phyloP scores from a whole-genome alignment of 345 rosid genomes.

The Bretschneidera sinensis region DNA sequence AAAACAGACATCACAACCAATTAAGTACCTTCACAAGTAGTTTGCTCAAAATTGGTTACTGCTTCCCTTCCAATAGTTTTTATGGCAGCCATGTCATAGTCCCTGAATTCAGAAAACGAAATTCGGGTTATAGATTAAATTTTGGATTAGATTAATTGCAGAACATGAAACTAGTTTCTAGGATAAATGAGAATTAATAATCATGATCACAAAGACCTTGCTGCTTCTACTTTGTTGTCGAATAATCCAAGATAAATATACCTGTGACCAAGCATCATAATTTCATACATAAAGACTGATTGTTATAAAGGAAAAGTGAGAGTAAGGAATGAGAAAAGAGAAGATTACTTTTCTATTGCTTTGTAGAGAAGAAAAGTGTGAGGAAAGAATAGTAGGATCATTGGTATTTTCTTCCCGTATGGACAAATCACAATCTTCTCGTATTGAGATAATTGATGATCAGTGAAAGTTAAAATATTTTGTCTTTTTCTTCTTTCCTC shows the following conservation, averaged over 20 bases:
- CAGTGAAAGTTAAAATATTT: too few relatives aligned
- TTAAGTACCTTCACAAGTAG: constrained; percentile 24
- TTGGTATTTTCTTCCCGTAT: too few relatives aligned
- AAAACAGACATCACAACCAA: too few relatives aligned
- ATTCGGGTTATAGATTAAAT: not conserved
- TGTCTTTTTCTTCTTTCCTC: too few relatives aligned
- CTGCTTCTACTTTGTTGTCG: constrained; percentile 55
- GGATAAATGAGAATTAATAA: not conserved
- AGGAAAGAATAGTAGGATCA: too few relatives aligned
- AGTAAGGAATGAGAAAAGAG: constrained; percentile 19
- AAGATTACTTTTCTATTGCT: too few relatives aligned
- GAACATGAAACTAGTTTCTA: not conserved
- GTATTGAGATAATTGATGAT: too few relatives aligned
- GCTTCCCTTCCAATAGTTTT: constrained; percentile 56
- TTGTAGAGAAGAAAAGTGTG: too few relatives aligned
- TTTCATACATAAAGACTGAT: too few relatives aligned
- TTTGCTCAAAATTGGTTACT: constrained; percentile 45
- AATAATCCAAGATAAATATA: constrained; percentile 48
- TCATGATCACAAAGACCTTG: constrained; percentile 32
- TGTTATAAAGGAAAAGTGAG: too few relatives aligned
- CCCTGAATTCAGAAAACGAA: constrained; percentile 35
- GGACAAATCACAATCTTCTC: too few relatives aligned
- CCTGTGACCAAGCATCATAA: constrained; percentile 37
- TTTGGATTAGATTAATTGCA: too few relatives aligned
- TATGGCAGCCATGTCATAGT: constrained; percentile 51